Evolutionary conservation across 192 early-diverging fungal genomes (phyloP), one percentile per base, ranked within the genome.

Genomic region (Chytriomyces hyalinus): DNA sequence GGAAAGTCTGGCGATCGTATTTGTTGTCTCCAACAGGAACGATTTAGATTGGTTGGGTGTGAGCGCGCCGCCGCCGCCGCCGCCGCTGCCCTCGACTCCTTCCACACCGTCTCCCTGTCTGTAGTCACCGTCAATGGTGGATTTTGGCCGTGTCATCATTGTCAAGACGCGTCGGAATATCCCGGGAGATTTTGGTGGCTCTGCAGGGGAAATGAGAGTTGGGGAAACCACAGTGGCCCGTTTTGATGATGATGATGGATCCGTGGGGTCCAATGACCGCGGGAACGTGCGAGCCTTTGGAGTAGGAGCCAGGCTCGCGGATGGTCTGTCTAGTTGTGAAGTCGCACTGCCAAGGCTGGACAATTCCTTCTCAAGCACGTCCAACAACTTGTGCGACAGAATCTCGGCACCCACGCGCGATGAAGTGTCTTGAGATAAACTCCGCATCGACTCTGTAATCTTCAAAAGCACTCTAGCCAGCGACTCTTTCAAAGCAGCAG

Each of bases 121-220:
- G 53, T 13, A 57, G 0, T 57, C 13, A 22, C 17, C 1, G 36
- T 67, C 66, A 67, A 48, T 15, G 9, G 66, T 6, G 9, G 66
- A 67, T 44, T 26, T 67, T 15, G 66, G 66, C 8, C 66, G 66
- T 46, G 15, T 65, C 46, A 67, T 67, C 66, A 67, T 67, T 11
- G 43, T 67, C 22, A 67, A 47, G 45, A 67, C 66, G 22, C 66
- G 66, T 22, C 44, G 17, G 10, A 67, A n/a, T 8, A 67, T n/a
- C 11, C 46, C 22, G 8, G 66, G 66, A 8, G 66, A 67, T 46
- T 67, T 67, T 5, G 44, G 13, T 13, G 20, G 53, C 15, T 57
- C 46, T 26, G 22, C 3, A 47, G 66, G 28, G 47, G 11, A n/a
- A 36, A 36, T 36, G 36, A 36, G 36, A 36, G 36, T 36, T 36